Evolutionary conservation across 2,329 filamentous ascomycete species (phyloP), one percentile per base, ranked within the genome.

Genomic region (Penicillium olsonii): DNA sequence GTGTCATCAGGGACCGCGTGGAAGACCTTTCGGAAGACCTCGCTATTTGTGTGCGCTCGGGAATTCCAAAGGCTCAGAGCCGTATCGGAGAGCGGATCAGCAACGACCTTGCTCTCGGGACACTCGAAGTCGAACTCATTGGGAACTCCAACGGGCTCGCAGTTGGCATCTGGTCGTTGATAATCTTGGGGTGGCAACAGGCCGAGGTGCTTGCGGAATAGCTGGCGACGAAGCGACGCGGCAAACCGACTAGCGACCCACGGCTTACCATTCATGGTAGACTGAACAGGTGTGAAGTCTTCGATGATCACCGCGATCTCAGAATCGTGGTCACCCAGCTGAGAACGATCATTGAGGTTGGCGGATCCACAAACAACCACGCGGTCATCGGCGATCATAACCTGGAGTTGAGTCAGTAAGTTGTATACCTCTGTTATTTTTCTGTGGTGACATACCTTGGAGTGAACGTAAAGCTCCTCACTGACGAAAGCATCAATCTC

Each of bases 181-280:
- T 87, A 78, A 15, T 85, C 77, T 66, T 96, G 90, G 0, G 88
- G 81, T 4, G 81, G 84, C 2, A 96, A 71, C 3, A 96, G 78
- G 1, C 92, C 92, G 11, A 96, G 76, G 68, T 97, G 92, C 72
- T 96, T 92, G 37, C 91, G 85, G 88, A 90, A 95, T 6, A 96
- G 80, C 61, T 88, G 89, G 15, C 89, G 82, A 38, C 92, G 82
- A 4, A 96, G 78, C 0, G 89, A 91, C 2, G 88, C 81, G 0
- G 90, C 92, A 63, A 94, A 91, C 52, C 85, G 85, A n/a, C 88
- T 87, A 0, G 88, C 92, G 57, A 85, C 80, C 71, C 83, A 95
- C 1, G 85, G 81, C 61, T 88, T 69, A 2, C 92, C 92, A 57
- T 88, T 80, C 90, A 97, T 96, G 19, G 71, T 82, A 5, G 83